These are phyloP conservation scores for Bipolaris oryzae DNA, from an alignment of 2,329 filamentous ascomycete species.

Conservation along the genomic window DNA sequence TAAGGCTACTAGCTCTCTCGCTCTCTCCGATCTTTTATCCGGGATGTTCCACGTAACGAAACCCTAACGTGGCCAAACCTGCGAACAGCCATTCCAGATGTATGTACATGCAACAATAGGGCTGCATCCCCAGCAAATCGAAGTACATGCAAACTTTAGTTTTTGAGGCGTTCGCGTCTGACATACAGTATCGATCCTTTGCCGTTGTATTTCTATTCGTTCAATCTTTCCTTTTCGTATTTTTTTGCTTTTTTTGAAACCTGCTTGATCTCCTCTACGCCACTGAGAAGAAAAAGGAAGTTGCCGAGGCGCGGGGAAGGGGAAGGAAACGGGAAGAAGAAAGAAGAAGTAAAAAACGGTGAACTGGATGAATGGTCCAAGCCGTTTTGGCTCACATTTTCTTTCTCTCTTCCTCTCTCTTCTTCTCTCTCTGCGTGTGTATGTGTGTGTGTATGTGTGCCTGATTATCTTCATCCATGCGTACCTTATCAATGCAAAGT, in stretches of 20 bases:
- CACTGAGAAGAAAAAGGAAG: neutral
- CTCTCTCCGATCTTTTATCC: too few relatives aligned
- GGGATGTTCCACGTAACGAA: neutral
- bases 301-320: neutral
- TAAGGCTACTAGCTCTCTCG: too few relatives aligned
- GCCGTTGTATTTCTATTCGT: neutral
- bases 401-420: neutral
- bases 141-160: neutral
- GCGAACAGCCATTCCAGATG: constrained; percentile 16
- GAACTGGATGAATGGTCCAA: too few relatives aligned
- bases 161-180: neutral
- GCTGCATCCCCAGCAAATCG: too few relatives aligned
- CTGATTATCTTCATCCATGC: too few relatives aligned
- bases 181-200: neutral
- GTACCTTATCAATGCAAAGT: too few relatives aligned
- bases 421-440: too few relatives aligned
- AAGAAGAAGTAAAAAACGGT: too few relatives aligned
- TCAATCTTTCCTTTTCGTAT: neutral
- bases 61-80: constrained; percentile 7
- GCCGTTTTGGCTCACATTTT: too few relatives aligned
- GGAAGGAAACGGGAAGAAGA: too few relatives aligned
- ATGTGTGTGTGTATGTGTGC: too few relatives aligned
- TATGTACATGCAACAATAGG: neutral
- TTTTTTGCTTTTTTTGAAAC: constrained; percentile 5
- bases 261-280: neutral